Conservation (phyloP, 768 basidiomycete genomes). For the Filobasidium wieringae region DNA sequence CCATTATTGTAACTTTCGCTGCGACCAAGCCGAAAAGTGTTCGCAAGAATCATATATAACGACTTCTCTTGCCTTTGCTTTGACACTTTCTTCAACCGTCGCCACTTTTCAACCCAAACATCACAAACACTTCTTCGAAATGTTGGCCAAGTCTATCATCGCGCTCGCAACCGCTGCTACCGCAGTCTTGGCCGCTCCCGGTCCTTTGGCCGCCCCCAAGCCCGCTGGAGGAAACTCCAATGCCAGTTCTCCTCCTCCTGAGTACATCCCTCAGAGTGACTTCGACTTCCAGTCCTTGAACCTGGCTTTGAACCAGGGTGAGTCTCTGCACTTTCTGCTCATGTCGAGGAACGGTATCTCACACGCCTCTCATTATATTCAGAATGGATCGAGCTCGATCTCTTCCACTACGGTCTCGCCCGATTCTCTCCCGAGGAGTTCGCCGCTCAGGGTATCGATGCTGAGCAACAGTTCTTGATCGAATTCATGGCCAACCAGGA, state of each 20-base stretch:
- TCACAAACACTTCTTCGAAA: not conserved
- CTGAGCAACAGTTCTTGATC: slow-evolving; percentile 49
- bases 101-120: not conserved
- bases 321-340: too few relatives aligned
- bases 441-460: slow-evolving; percentile 46
- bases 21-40: too few relatives aligned
- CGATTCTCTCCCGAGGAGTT: slow-evolving; percentile 51
- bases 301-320: slow-evolving; percentile 53
- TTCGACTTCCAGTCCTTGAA: slow-evolving; percentile 49
- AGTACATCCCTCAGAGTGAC: slow-evolving; percentile 28
- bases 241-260: slow-evolving; percentile 34
- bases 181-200: slow-evolving; percentile 3
- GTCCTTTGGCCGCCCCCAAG: slow-evolving; percentile 18
- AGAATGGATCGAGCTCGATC: slow-evolving; percentile 41
- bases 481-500: slow-evolving; percentile 51
- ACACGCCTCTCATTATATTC: too few relatives aligned
- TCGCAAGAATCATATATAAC: too few relatives aligned
- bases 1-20: too few relatives aligned
- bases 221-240: slow-evolving; percentile 33
- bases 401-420: slow-evolving; percentile 51
- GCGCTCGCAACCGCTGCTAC: slow-evolving; percentile 7
- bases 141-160: slow-evolving; percentile 9
- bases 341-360: too few relatives aligned
- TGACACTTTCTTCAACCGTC: not conserved
- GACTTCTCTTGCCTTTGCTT: too few relatives aligned